These are phyloP conservation scores for Epichloe elymi DNA, from an alignment of 2,329 filamentous ascomycete genomes.

Conservation along the genomic window DNA sequence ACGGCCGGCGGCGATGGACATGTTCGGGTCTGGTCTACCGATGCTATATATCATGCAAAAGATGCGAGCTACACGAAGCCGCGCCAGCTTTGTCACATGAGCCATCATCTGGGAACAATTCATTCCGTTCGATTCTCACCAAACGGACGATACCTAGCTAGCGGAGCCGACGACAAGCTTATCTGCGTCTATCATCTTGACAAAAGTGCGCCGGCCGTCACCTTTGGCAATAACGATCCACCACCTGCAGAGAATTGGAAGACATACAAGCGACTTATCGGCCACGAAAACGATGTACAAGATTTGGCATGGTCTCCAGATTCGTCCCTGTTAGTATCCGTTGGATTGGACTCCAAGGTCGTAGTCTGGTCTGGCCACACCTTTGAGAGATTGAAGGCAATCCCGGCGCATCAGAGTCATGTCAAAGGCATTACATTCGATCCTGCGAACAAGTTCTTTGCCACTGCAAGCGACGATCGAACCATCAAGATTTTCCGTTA, in stretches of 20 bases:
- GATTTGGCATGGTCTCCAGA: constrained; percentile 95
- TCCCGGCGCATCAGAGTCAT: constrained; percentile 88
- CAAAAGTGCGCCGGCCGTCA: constrained; percentile 62
- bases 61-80: constrained; percentile 62
- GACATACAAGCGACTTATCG: constrained; percentile 81
- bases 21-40: constrained; percentile 94
- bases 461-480: constrained; percentile 91
- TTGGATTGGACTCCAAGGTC: constrained; percentile 93
- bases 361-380: constrained; percentile 97
- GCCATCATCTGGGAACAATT: constrained; percentile 94
- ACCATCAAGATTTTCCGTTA: constrained; percentile 96
- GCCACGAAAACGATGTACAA: constrained; percentile 97
- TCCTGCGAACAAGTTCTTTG: constrained; percentile 97
- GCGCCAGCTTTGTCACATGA: constrained; percentile 93
- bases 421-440: constrained; percentile 99
- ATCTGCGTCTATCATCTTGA: constrained; percentile 94
- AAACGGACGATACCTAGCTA: constrained; percentile 89
- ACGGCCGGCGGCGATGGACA: constrained; percentile 96
- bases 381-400: constrained; percentile 92
- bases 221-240: constrained; percentile 81
- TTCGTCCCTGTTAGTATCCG: constrained; percentile 88
- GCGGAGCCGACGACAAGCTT: constrained; percentile 96
- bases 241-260: constrained; percentile 97
- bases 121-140: constrained; percentile 94
- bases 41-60: constrained; percentile 73